Evolutionary conservation across 495 filamentous ascomycete species (phyloP), one percentile per base, ranked within the genome.

Genomic region (Annulohypoxylon stygium): DNA sequence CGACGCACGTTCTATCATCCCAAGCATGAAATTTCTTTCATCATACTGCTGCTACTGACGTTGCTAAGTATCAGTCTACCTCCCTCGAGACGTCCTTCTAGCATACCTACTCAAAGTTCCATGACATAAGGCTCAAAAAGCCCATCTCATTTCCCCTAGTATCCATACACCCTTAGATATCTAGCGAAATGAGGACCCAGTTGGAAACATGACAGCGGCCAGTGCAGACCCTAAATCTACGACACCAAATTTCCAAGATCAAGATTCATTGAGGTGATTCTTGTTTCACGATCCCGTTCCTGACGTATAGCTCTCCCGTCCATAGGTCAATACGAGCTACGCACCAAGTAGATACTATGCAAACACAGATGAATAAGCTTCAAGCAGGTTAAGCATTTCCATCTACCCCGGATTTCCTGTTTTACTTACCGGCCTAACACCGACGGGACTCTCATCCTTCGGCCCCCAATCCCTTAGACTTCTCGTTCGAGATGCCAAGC

Each of bases 401-500:
- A 67, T 58, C 30, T 74, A 75, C 72, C 72, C 72, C 67, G 41
- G 72, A 70, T 70, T 75, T 45, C 25, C 63, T 39, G 16, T 43
- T 74, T 48, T 61, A 65, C 63, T 64, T 70, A 65, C 72, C 72
- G 67, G 63, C 72, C 43, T 67, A 67, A 63, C 67, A 57, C 64
- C 53, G 43, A 60, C 47, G 51, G 67, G 36, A 70, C 55, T 45
- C 51, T 23, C 45, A 53, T 34, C 51, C 48, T 70, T 67, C 62
- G 71, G 71, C 59, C 67, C 62, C 67, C 33, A 60, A 34, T 57
- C 59, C 71, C 71, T 63, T 36, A 18, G 58, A 53, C 4, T 4
- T n/a, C 41, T n/a, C 37, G 12, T 25, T 61, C 26, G 1, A 57
- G 47, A 71, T 51, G 63, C 58, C 69, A 71, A 71, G 63, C 16